Evolutionary conservation across 2,329 filamentous ascomycete species (phyloP).

Genomic region (Clarireedia homoeocarpa): DNA sequence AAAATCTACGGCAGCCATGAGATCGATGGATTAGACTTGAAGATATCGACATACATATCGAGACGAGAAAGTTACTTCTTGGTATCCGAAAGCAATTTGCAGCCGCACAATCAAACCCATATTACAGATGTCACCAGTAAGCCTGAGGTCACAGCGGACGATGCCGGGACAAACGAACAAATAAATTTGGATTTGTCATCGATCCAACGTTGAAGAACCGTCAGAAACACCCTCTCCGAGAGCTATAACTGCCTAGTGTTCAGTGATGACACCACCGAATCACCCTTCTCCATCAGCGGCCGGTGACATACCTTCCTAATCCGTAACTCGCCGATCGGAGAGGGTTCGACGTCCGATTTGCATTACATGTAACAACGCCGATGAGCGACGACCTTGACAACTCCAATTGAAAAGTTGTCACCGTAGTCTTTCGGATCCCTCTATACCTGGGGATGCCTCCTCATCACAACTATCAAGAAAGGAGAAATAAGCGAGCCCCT

Average conservation of each 20-base stretch:
- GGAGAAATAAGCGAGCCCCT: not conserved
- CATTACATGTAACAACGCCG: not conserved
- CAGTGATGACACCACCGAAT: not conserved
- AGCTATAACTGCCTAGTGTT: too few relatives aligned
- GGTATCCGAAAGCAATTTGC: not conserved
- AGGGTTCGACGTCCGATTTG: not conserved
- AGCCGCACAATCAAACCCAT: not conserved
- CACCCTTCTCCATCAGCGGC: not conserved
- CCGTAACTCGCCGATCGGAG: not conserved
- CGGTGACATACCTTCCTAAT: not conserved
- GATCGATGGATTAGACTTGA: not conserved
- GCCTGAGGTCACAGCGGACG: not conserved
- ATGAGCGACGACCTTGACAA: not conserved
- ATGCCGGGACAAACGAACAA: too few relatives aligned
- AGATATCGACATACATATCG: not conserved
- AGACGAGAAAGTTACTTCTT: not conserved
- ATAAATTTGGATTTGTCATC: too few relatives aligned
- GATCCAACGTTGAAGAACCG: too few relatives aligned
- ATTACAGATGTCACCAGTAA: not conserved
- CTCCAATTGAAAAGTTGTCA: too few relatives aligned
- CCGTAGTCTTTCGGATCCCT: too few relatives aligned
- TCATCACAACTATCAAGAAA: not conserved
- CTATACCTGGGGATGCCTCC: too few relatives aligned
- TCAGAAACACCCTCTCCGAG: too few relatives aligned
- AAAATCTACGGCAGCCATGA: too few relatives aligned